Evolutionary conservation across 495 filamentous ascomycete genomes (phyloP), one percentile per base, ranked within the genome.

Genomic region (Aspergillus saccharolyticus): DNA sequence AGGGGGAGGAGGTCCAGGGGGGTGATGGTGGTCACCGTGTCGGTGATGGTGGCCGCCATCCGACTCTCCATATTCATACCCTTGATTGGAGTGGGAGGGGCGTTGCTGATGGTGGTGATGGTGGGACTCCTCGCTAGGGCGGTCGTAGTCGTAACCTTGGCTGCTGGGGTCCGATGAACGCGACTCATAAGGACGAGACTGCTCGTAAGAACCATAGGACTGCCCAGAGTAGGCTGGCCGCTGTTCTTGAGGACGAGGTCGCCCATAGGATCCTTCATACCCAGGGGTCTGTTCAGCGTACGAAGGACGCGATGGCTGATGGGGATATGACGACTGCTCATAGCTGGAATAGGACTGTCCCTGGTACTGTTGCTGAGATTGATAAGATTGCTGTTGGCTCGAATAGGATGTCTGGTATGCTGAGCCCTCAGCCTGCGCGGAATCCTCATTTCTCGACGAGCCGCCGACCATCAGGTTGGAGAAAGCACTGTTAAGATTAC

Each of bases 401-500:
- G 33, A 56, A 42, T 59, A 49, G 8, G 42, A 22, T 17, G 45
- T 44, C 12, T 52, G 39, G n/a, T 50, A 19, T 28, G 50, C 30
- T 16, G 47, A 47, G 51, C 14, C n/a, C 39, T 44, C 46, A 49
- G 46, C 17, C 21, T 61, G 59, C 19, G 54, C 28, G 16, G 64
- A 61, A 10, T 57, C 62, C 9, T 66, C 64, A 15, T 68, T 55
- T 1, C 60, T 50, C 20, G 63, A 63, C 12, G n/a, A n/a, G n/a
- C 78, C 66, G 58, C 83, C 70, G 63, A 81, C 60, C 66, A 81
- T 69, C 68, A 77, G 65, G 46, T 63, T 62, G 3, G 71, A 73
- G 42, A 74, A 58, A 18, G 66, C 70, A 22, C 70, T 74, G 44
- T 67, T 66, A 15, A 75, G 63, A 42, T 74, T 76, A 42, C 65